Conservation (phyloP, 2,329 filamentous ascomycete genomes). For the Zymoseptoria crescenta region DNA sequence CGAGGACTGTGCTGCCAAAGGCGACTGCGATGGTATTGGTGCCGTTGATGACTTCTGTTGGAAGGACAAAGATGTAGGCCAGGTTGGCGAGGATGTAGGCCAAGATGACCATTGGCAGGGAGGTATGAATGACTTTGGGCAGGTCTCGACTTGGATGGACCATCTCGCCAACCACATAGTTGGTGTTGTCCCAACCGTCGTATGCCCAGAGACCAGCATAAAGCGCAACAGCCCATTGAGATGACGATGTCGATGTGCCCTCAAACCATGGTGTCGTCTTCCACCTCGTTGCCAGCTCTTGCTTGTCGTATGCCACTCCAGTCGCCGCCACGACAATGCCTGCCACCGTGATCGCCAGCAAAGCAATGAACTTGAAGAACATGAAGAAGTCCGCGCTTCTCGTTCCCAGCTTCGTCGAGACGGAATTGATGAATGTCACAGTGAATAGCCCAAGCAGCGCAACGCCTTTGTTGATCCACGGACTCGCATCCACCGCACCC, state of each 20-base stretch:
- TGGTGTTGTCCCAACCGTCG: conserved; percentile 98
- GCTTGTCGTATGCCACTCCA: conserved; percentile 68
- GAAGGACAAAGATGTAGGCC: conserved; percentile 89
- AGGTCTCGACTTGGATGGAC: conserved; percentile 83
- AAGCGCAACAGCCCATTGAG: conserved; percentile 84
- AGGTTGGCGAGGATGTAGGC: conserved; percentile 87
- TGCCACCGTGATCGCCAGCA: conserved; percentile 77
- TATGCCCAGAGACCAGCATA: conserved; percentile 97
- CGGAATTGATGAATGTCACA: conserved; percentile 80
- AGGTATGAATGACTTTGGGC: conserved; percentile 89
- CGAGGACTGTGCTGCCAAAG: conserved; percentile 86
- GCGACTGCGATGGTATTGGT: conserved; percentile 94
- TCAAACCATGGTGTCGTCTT: conserved; percentile 79
- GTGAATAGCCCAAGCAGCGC: conserved; percentile 66
- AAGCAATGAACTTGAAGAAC: conserved; percentile 90
- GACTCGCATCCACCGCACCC: conserved; percentile 71
- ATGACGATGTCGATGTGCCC: conserved; percentile 69
- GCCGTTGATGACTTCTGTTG: conserved; percentile 68
- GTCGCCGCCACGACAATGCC: conserved; percentile 86
- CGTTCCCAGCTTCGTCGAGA: conserved; percentile 83
- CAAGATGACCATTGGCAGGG: conserved; percentile 87
- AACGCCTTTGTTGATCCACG: conserved; percentile 85
- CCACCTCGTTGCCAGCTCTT: conserved; percentile 60
- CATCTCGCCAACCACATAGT: conserved; percentile 96
- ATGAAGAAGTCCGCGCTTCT: conserved; percentile 86